Evolutionary conservation across 2,329 filamentous ascomycete genomes (phyloP), one percentile per base, ranked within the genome.

Genomic region (Xylaria sp.): DNA sequence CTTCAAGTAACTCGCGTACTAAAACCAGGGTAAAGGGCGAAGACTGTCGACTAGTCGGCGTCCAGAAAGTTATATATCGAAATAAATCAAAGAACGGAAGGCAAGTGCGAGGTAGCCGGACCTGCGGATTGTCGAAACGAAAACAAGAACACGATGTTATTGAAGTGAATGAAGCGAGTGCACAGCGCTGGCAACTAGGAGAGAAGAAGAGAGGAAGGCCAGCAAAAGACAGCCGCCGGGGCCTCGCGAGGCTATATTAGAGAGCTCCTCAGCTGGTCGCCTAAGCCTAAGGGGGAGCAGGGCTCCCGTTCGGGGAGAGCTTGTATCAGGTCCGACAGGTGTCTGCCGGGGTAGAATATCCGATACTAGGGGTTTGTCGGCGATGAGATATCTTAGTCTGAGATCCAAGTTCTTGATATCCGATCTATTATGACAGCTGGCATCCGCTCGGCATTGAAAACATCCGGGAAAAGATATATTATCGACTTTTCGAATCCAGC

Each of bases 371-470:
- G 77, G 75, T 69, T 74, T 74, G 77, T 76, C 75, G 75, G 78
- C 74, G 77, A 78, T 74, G 73, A 73, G 75, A 75, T 76, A 77
- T 76, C 77, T 77, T 79, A 77, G 78, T 81, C 80, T 75, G 82
- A 80, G 76, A 82, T 82, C 83, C 83, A 85, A 70, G 81, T 82
- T 80, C 81, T 81, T 73, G 77, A 77, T 73, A 82, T 84, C 79
- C 79, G 81, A 81, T 85, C 82, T 84, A 84, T 83, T 73, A 80
- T 80, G 77, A 81, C 80, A 79, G 83, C 79, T 76, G 80, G 85
- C 85, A 87, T 86, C 78, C 82, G 84, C 81, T 80, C 84, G 81
- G 79, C 81, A 84, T 83, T 74, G 72, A 65, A 54, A 59, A 62
- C 66, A 73, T 75, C 71, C 66, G 73, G 65, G 55, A 65, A 45